Evolutionary conservation across 441 rosid species (phyloP).

Genomic region (Erodium chrysanthum): DNA sequence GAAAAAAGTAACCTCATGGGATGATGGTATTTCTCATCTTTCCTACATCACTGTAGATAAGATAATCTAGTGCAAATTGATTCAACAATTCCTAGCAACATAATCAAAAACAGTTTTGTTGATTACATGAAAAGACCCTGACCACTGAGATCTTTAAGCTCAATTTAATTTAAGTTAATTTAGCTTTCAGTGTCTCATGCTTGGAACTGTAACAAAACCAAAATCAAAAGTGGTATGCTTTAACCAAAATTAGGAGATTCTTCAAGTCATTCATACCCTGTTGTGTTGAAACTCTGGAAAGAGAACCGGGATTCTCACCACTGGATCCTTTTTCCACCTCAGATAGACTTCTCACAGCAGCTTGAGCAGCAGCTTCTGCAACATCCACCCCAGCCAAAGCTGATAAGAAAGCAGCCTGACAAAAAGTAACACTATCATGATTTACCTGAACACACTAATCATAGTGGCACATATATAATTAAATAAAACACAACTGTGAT

Average conservation of each 20-base stretch:
- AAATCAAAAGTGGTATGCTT: neutral
- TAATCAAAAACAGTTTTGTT: neutral
- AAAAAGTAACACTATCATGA: constrained; percentile 11
- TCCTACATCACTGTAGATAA: neutral
- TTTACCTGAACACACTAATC: neutral
- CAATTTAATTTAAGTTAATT: neutral
- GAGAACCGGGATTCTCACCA: constrained; percentile 20
- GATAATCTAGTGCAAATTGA: neutral
- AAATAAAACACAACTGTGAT: neutral
- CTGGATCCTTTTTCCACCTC: constrained; percentile 31
- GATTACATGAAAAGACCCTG: neutral
- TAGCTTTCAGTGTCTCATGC: too few relatives aligned
- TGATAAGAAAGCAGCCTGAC: constrained; percentile 79
- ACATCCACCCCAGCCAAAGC: constrained; percentile 70
- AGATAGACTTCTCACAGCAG: constrained; percentile 50
- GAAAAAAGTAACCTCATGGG: neutral
- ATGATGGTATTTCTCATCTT: neutral
- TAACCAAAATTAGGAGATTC: neutral
- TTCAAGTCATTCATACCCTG: neutral
- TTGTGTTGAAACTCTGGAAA: neutral
- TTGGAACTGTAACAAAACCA: neutral
- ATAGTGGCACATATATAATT: neutral
- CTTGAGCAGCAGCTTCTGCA: constrained; percentile 76
- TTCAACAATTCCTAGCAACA: neutral
- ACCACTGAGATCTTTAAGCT: neutral